These are phyloP conservation scores for Skeletonema menzelii DNA, from an alignment of 108 stramenopile genomes.

Conservation along the genomic window DNA sequence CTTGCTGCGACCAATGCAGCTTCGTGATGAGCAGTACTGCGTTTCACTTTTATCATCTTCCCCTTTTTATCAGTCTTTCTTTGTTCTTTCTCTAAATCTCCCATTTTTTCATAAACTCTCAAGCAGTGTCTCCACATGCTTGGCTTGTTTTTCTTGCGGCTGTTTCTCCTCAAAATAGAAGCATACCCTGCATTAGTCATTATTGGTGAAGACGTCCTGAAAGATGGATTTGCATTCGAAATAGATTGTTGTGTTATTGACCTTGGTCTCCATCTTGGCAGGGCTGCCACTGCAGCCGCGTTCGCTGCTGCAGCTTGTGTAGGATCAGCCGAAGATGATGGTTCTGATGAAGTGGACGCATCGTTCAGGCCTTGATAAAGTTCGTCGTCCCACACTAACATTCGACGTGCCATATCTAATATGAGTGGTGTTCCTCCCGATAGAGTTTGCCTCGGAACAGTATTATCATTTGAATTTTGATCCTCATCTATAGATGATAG, in stretches of 20 bases:
- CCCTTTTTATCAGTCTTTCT: neutral
- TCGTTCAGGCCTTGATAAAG: constrained; percentile 41
- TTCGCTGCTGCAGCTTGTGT: neutral
- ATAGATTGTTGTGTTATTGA: constrained; percentile 58
- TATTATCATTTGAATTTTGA: neutral
- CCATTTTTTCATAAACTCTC: constrained; percentile 76
- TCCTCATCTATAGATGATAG: neutral
- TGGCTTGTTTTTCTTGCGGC: constrained; percentile 76
- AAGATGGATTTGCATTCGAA: constrained; percentile 68
- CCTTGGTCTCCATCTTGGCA: constrained; percentile 60
- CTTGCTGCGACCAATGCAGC: constrained; percentile 76
- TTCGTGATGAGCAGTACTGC: constrained; percentile 68
- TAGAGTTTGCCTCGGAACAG: constrained; percentile 18
- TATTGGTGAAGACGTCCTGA: constrained; percentile 65
- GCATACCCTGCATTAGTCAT: constrained; percentile 85
- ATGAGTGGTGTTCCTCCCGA: constrained; percentile 67
- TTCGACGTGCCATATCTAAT: constrained; percentile 74
- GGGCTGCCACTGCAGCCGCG: neutral
- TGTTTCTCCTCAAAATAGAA: constrained; percentile 68
- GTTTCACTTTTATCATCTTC: constrained; percentile 40
- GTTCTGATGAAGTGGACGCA: constrained; percentile 19
- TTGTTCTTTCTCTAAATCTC: constrained; percentile 31
- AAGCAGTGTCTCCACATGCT: constrained; percentile 72
- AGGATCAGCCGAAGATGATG: neutral
- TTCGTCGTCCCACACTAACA: constrained; percentile 59